Evolutionary conservation across 2,329 filamentous ascomycete genomes (phyloP).

Genomic region (Penicillium thymicola): DNA sequence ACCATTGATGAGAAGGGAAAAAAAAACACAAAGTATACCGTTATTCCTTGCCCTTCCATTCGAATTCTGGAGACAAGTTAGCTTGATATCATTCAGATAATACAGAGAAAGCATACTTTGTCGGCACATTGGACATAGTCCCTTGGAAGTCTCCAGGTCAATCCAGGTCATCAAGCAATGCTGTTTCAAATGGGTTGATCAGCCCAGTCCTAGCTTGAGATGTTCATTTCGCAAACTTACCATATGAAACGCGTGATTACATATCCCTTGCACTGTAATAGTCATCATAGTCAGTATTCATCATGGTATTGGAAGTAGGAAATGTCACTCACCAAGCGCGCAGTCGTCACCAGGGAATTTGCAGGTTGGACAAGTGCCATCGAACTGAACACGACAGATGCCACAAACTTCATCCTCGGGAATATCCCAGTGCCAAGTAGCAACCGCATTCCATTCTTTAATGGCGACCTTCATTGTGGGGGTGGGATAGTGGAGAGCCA

Average conservation of each 20-base stretch:
- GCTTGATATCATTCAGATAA: constrained; percentile 2
- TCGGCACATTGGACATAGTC: constrained; percentile 96
- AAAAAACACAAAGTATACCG: background rate
- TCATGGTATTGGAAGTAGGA: background rate
- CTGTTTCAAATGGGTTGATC: constrained; percentile 44
- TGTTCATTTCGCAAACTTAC: constrained; percentile 46
- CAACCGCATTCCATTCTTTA: constrained; percentile 88
- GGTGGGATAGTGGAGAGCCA: background rate
- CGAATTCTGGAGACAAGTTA: constrained; percentile 45
- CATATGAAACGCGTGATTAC: constrained; percentile 97
- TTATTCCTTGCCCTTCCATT: constrained; percentile 48
- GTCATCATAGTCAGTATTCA: constrained; percentile 7
- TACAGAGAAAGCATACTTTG: constrained; percentile 62
- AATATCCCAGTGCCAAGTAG: constrained; percentile 96
- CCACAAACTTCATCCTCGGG: constrained; percentile 97
- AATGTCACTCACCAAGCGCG: constrained; percentile 66
- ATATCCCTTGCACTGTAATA: constrained; percentile 80
- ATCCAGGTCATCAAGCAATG: constrained; percentile 90
- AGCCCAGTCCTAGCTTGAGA: constrained; percentile 6
- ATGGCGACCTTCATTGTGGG: constrained; percentile 87
- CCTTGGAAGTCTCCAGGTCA: constrained; percentile 86
- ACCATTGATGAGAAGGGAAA: background rate
- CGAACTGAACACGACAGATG: constrained; percentile 97
- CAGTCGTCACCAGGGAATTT: constrained; percentile 97
- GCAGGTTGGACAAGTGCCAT: constrained; percentile 96